Conservation (phyloP, 2,329 filamentous ascomycete genomes). For the Gaeumannomyces tritici region DNA sequence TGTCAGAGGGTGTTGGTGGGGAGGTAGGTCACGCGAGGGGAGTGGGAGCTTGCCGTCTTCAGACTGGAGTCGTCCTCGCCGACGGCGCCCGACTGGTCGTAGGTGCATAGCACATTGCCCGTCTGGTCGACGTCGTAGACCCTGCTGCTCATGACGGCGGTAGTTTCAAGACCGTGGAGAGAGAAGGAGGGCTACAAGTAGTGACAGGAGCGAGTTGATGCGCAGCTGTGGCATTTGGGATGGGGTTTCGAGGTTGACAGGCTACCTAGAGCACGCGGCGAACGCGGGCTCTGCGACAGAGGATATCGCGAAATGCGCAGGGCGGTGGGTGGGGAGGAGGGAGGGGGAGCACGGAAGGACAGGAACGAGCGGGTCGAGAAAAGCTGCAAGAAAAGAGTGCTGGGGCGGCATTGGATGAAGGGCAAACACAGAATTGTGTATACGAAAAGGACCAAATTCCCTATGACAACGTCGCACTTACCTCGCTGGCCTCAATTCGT, state of each 20-base stretch:
- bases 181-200: neutral
- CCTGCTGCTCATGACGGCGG: slow-evolving; percentile 16
- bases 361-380: neutral
- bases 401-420: neutral
- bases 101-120: slow-evolving; percentile 25
- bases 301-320: neutral
- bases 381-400: neutral
- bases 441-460: neutral
- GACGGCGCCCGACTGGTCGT: slow-evolving; percentile 11
- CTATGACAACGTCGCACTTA: neutral
- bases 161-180: neutral
- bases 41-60: neutral
- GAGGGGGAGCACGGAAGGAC: neutral
- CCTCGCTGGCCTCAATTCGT: neutral
- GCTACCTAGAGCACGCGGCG: neutral
- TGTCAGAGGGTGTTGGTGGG: neutral
- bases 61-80: slow-evolving; percentile 10
- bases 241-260: neutral
- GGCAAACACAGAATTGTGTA: neutral
- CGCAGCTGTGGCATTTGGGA: neutral
- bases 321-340: neutral
- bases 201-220: neutral
- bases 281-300: neutral
- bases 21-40: neutral
- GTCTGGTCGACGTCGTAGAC: slow-evolving; percentile 26